phyloP scores from a whole-genome alignment of 1,284 basidiomycete genomes.

The Rhodotorula mucilaginosa region DNA sequence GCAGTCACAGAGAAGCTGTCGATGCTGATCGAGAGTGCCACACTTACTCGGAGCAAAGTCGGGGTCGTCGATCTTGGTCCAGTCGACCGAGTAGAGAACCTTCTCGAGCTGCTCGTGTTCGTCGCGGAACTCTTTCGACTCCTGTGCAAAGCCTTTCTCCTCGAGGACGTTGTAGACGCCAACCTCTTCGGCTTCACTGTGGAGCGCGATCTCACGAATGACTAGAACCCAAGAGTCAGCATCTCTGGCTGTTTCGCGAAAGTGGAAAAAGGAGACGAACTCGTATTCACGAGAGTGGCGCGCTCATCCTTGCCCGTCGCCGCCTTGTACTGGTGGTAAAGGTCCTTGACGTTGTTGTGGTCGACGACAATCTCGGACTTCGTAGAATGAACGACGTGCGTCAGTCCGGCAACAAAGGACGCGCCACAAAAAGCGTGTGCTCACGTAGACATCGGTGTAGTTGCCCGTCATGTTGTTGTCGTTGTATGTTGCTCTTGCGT shows the following conservation, averaged over 20 bases:
- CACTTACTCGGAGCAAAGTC: conserved; percentile 28
- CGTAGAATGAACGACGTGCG: not conserved
- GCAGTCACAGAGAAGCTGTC: not conserved
- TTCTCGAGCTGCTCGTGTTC: conserved; percentile 44
- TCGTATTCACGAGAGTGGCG: conserved; percentile 18
- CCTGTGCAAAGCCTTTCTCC: conserved; percentile 17
- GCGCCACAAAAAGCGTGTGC: not conserved
- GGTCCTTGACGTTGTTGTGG: conserved; percentile 27
- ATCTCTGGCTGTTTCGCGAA: too few relatives aligned
- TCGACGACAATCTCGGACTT: conserved; percentile 20
- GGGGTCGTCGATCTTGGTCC: conserved; percentile 20
- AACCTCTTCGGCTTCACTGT: conserved; percentile 34
- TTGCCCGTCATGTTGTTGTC: not conserved
- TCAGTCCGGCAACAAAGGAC: not conserved
- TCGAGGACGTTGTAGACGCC: conserved; percentile 40
- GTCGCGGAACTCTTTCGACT: conserved; percentile 26
- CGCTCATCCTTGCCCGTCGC: conserved; percentile 8
- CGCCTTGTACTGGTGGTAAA: conserved; percentile 14
- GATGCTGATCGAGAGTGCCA: not conserved
- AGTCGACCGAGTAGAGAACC: conserved; percentile 37
- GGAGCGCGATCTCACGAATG: conserved; percentile 29
- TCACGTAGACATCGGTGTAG: conserved; percentile 6
- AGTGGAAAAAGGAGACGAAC: not conserved
- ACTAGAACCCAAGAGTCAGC: not conserved
- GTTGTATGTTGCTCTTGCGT: not conserved